phyloP scores from a whole-genome alignment of 208 protist species.

The Leishmania tropica region DNA sequence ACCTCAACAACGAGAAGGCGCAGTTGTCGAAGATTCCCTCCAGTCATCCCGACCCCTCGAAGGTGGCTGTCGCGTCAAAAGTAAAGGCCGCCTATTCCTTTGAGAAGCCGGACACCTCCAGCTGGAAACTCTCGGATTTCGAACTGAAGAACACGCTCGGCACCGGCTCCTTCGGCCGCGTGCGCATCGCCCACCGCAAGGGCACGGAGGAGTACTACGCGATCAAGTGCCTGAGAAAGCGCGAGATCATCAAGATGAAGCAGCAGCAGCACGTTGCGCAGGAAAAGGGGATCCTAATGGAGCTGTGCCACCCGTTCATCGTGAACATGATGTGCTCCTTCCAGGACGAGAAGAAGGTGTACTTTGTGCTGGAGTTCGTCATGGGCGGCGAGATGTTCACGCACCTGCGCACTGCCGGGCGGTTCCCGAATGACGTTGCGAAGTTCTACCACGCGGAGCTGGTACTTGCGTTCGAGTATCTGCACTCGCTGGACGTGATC shows the following conservation, averaged over 20 bases:
- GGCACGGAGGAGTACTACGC: constrained; percentile 87
- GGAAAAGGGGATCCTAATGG: constrained; percentile 92
- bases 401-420: constrained; percentile 81
- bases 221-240: constrained; percentile 91
- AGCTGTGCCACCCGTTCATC: constrained; percentile 93
- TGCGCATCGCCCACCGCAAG: constrained; percentile 89
- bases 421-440: constrained; percentile 86
- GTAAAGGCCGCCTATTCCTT: constrained; percentile 29
- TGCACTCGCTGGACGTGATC: constrained; percentile 92
- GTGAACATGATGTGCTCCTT: constrained; percentile 95
- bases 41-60: constrained; percentile 12
- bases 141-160: constrained; percentile 89
- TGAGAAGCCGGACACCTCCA: constrained; percentile 72
- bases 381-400: constrained; percentile 93
- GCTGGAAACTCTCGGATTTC: constrained; percentile 86
- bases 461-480: constrained; percentile 89
- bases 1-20: constrained; percentile 8
- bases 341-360: constrained; percentile 92
- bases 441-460: constrained; percentile 95
- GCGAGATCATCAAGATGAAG: constrained; percentile 88
- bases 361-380: constrained; percentile 94
- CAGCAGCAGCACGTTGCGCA: constrained; percentile 86
- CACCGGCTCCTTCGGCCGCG: constrained; percentile 93
- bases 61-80: not conserved
- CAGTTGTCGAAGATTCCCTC: not conserved